phyloP scores from a whole-genome alignment of 768 basidiomycete genomes.

The Hygrophoropsis aurantiaca region DNA sequence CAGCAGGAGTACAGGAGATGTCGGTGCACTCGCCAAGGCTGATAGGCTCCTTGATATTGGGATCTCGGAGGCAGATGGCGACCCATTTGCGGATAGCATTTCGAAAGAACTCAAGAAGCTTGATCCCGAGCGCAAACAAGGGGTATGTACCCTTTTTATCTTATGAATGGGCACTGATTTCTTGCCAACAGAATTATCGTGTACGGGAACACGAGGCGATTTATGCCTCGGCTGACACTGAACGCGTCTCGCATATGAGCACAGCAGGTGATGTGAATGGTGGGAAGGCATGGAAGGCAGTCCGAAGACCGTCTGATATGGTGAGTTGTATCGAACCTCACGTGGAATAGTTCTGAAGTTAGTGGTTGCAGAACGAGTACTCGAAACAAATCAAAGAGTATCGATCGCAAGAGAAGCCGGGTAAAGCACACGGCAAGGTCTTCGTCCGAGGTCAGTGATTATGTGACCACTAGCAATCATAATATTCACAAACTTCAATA shows the following conservation, averaged over 20 bases:
- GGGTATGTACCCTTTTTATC: constrained; percentile 17
- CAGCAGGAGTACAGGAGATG: constrained; percentile 81
- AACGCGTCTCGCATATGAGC: constrained; percentile 68
- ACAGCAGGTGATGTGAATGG: constrained; percentile 80
- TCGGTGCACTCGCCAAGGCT: constrained; percentile 40
- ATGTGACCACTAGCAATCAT: not conserved
- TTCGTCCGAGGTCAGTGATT: constrained; percentile 79
- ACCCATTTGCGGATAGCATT: constrained; percentile 66
- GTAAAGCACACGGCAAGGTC: constrained; percentile 87
- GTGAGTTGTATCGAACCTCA: constrained; percentile 40
- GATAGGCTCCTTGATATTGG: constrained; percentile 38
- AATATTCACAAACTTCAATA: not conserved
- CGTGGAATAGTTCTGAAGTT: constrained; percentile 2
- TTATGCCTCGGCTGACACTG: constrained; percentile 73
- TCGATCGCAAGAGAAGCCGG: constrained; percentile 70
- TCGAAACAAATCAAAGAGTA: constrained; percentile 86
- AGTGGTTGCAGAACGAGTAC: constrained; percentile 78
- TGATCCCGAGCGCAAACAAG: constrained; percentile 33
- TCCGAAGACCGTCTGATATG: constrained; percentile 93
- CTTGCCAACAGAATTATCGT: constrained; percentile 64
- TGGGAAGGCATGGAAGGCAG: constrained; percentile 82
- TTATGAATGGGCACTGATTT: constrained; percentile 9
- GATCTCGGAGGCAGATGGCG: constrained; percentile 44
- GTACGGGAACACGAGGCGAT: constrained; percentile 80
- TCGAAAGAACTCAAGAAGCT: constrained; percentile 68